phyloP scores from a whole-genome alignment of 352 stramenopile genomes.

The Globisporangium paddicum region DNA sequence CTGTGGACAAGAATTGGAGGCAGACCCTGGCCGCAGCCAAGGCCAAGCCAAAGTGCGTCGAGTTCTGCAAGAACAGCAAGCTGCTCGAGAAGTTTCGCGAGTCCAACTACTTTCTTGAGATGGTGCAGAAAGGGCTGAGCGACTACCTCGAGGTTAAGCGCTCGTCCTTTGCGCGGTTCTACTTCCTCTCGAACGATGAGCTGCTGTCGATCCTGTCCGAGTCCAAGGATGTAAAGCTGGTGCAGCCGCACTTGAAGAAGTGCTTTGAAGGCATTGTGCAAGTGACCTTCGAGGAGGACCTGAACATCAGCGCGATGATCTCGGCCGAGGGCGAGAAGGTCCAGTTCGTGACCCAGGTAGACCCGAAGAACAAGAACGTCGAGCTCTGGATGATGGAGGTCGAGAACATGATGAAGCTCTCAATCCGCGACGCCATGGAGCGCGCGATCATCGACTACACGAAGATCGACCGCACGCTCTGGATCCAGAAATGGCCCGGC shows the following conservation, averaged over 20 bases:
- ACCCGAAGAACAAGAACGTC: conserved; percentile 91
- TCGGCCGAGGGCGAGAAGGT: conserved; percentile 90
- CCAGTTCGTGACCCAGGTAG: conserved; percentile 70
- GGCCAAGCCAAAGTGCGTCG: conserved; percentile 83
- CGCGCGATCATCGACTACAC: conserved; percentile 88
- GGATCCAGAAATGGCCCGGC: conserved; percentile 92
- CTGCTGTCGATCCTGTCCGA: conserved; percentile 92
- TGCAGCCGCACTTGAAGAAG: conserved; percentile 93
- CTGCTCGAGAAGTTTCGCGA: conserved; percentile 93
- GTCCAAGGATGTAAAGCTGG: conserved; percentile 90
- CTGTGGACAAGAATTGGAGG: conserved; percentile 95
- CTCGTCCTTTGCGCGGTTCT: conserved; percentile 90
- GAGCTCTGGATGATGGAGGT: conserved; percentile 94
- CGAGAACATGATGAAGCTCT: conserved; percentile 92
- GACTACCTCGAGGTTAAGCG: conserved; percentile 93
- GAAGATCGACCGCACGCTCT: conserved; percentile 74
- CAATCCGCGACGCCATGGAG: conserved; percentile 86
- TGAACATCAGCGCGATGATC: conserved; percentile 91
- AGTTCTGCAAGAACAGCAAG: conserved; percentile 92
- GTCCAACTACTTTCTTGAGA: conserved; percentile 93
- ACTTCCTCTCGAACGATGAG: conserved; percentile 94
- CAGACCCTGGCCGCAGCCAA: conserved; percentile 87
- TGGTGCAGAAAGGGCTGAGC: conserved; percentile 89
- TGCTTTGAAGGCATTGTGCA: conserved; percentile 93
- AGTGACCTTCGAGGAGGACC: conserved; percentile 83